Conservation (phyloP, 2,329 filamentous ascomycete genomes). For the Fonsecaea erecta region DNA sequence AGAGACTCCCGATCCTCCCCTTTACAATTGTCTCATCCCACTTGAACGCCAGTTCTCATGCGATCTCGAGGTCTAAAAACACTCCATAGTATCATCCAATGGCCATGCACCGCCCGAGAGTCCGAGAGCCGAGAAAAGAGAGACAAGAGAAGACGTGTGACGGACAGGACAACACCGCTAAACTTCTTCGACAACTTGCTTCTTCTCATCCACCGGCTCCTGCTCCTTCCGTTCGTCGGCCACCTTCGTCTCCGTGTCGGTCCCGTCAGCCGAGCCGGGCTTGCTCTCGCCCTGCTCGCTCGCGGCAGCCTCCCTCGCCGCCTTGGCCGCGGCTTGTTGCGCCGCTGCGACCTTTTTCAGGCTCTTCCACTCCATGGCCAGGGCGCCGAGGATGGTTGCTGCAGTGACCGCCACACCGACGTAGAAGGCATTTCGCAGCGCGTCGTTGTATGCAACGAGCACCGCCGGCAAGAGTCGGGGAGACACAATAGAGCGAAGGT, state of each 20-base stretch:
- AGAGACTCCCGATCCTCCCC: no score
- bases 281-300: conserved; percentile 4
- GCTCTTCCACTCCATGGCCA: conserved; percentile 66
- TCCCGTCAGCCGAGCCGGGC: background rate
- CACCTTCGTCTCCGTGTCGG: background rate
- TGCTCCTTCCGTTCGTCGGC: background rate
- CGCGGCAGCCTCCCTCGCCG: conserved; percentile 2
- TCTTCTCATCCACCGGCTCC: background rate
- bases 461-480: conserved; percentile 58
- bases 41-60: background rate
- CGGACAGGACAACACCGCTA: background rate
- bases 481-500: conserved; percentile 59
- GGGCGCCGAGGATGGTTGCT: conserved; percentile 59
- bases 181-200: background rate
- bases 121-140: background rate
- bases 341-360: conserved; percentile 58
- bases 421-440: conserved; percentile 64
- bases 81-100: background rate
- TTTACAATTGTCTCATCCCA: background rate
- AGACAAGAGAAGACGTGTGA: background rate
- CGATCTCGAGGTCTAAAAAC: background rate
- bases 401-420: conserved; percentile 62
- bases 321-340: conserved; percentile 24
- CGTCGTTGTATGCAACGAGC: conserved; percentile 66
- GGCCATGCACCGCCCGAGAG: background rate